Evolutionary conservation across 257 asterid species (phyloP), one percentile per base, ranked within the genome.

Genomic region (Fraxinus excelsior): DNA sequence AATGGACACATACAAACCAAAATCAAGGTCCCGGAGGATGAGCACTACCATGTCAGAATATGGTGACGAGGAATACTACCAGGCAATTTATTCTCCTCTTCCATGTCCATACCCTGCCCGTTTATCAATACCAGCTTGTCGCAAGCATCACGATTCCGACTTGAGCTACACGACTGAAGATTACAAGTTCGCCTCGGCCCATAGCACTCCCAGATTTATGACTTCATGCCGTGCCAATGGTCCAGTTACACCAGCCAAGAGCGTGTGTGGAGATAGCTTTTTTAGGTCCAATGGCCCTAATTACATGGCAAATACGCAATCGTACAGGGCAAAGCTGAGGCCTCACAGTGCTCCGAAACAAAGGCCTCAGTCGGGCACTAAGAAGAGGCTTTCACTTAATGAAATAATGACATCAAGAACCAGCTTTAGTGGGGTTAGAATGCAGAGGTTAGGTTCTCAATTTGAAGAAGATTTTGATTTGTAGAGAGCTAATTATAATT

Each of bases 141-240:
- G 89, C 75, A 89, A 83, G 62, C 69, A 68, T 40, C 96, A 82
- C 65, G 97, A 94, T 11, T 89, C 13, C 35, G 96, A 90, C 34
- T 91, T 97, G 95, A 88, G 90, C 1, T 89, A 77, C 46, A 40
- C 82, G 0, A 81, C 81, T 0, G 94, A 90, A 0, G 97, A 89
- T 31, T 88, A 86, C 44, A 85, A 86, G 79, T 92, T 82, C 9
- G 83, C 94, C 5, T 85, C 97, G 0, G 94, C 97, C 0, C 96
- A 90, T 23, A 92, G 84, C 84, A 92, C 99, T 0, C 99, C 99
- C 0, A 80, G 97, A 8, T 84, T 90, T 26, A 79, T 80, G 6
- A 79, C 82, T 29, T 82, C 90, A 16, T 88, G 88, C 77, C 84
- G 84, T 72, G 80, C 83, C 65, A 79, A 82, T 9, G 46, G 56